Conservation (phyloP, 768 basidiomycete genomes). For the Tubosaeta brunneosetosa region DNA sequence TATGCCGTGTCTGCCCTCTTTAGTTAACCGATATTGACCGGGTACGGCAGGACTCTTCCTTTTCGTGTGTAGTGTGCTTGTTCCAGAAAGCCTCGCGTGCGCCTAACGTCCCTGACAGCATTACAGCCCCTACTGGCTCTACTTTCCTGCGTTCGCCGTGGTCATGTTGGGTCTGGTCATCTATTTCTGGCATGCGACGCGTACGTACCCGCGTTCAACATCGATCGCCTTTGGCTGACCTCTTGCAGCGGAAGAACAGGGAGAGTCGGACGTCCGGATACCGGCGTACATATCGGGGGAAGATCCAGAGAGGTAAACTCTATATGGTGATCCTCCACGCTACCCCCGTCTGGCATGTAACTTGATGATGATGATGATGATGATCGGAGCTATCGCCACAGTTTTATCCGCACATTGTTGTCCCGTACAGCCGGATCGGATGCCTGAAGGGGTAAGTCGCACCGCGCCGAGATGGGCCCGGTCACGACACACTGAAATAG, state of each 20-base stretch:
- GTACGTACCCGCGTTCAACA: slow-evolving; percentile 40
- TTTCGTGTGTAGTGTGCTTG: slow-evolving; percentile 36
- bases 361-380: no score
- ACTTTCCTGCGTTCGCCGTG: slow-evolving; percentile 74
- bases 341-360: no score
- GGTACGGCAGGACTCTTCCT: slow-evolving; percentile 42
- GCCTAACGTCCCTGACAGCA: slow-evolving; percentile 42
- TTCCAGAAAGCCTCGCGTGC: background rate
- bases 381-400: no score
- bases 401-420: no score
- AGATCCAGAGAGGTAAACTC: no score
- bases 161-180: slow-evolving; percentile 69
- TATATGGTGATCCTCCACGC: no score
- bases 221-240: background rate
- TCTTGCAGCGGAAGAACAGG: slow-evolving; percentile 67
- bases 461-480: no score
- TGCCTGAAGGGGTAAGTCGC: no score
- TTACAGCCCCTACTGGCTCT: slow-evolving; percentile 81
- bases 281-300: slow-evolving; percentile 14
- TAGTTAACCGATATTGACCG: slow-evolving; percentile 2
- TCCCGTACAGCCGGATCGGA: no score
- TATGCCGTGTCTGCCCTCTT: slow-evolving; percentile 2
- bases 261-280: slow-evolving; percentile 33
- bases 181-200: slow-evolving; percentile 83
- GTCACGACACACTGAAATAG: no score